Base-by-base conservation (phyloP, 495 filamentous ascomycete genomes). In the Penicillium dipodomyicola region DNA sequence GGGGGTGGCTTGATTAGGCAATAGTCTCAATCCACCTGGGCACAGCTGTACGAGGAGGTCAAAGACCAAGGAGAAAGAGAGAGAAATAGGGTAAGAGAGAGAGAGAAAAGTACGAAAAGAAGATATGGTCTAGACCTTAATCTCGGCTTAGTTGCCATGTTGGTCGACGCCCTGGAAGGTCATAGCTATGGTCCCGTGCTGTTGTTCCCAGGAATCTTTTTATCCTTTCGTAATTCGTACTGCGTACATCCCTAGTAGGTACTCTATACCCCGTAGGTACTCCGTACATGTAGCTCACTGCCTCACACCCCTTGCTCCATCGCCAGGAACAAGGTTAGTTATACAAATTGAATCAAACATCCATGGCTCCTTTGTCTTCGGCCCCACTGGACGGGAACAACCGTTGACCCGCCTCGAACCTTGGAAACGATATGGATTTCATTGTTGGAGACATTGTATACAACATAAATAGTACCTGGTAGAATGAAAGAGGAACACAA, bases 311-410 rank as follows among this genome's bases (percentile, higher is more conserved):
- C 32, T 33, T 35, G 23, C 49, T 19, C 35, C 30, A 7, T 33
- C 9, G n/a, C 15, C 32, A 49, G 47, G 32, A 37, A 49, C 47
- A 2, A 23, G 7, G 25, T 33, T 10, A 33, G 29, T 30, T 30
- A 33, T 35, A 32, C 14, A n/a, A n/a, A 25, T 20, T 19, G 3
- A 37, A 25, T 11, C 9, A 10, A 35, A 37, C 30, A 37, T 14
- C 17, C 32, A 20, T 23, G 5, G 15, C 32, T 40, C 15, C 37
- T 52, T 52, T 42, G 49, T 52, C 41, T 42, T 14, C 50, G 50
- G 50, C 50, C 50, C 50, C 50, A 52, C 50, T 40, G 37, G 12
- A 39, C 50, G 50, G 50, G 50, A 42, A 52, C 7, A 42, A 52
- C 50, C 50, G 50, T 32, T 17, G 50, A 52, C 50, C 50, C 39